Evolutionary conservation across 2,329 filamentous ascomycete genomes (phyloP).

Genomic region (Cytospora paraplurivora): DNA sequence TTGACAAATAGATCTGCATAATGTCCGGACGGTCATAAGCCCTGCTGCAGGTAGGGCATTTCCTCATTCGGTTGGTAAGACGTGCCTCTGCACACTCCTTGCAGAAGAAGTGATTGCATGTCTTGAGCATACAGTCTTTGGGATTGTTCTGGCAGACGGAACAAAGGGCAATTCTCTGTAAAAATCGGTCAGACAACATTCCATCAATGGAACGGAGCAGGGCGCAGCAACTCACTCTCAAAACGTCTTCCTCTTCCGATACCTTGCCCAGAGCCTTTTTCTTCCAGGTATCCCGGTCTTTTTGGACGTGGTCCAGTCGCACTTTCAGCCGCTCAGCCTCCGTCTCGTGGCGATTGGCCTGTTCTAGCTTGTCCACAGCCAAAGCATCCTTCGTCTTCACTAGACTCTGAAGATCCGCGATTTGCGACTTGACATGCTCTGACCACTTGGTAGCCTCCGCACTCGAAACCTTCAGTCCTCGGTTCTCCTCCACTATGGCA

Average conservation of each 20-base stretch:
- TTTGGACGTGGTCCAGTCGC: slow-evolving; percentile 75
- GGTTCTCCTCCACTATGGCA: slow-evolving; percentile 71
- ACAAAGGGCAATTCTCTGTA: slow-evolving; percentile 76
- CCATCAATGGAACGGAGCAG: background rate
- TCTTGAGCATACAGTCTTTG: slow-evolving; percentile 91
- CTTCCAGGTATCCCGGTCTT: slow-evolving; percentile 85
- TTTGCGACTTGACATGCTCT: slow-evolving; percentile 74
- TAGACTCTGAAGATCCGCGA: slow-evolving; percentile 72
- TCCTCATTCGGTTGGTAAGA: slow-evolving; percentile 85
- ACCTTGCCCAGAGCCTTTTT: slow-evolving; percentile 79
- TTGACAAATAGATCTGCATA: slow-evolving; percentile 65
- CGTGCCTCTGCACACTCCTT: slow-evolving; percentile 86
- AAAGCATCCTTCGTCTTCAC: slow-evolving; percentile 75
- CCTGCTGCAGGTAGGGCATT: slow-evolving; percentile 92
- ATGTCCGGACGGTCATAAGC: slow-evolving; percentile 90
- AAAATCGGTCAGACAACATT: slow-evolving; percentile 38
- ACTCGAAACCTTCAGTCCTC: slow-evolving; percentile 71
- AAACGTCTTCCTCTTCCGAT: slow-evolving; percentile 79
- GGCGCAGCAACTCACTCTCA: slow-evolving; percentile 67
- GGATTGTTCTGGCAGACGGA: slow-evolving; percentile 90
- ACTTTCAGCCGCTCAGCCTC: slow-evolving; percentile 81
- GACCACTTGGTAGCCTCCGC: slow-evolving; percentile 69
- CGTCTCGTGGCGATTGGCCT: slow-evolving; percentile 64
- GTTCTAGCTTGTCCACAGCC: slow-evolving; percentile 53
- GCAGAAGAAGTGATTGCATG: slow-evolving; percentile 95